phyloP scores from a whole-genome alignment of 176 grass and related monocot species.

The Triticum dicoccoides region DNA sequence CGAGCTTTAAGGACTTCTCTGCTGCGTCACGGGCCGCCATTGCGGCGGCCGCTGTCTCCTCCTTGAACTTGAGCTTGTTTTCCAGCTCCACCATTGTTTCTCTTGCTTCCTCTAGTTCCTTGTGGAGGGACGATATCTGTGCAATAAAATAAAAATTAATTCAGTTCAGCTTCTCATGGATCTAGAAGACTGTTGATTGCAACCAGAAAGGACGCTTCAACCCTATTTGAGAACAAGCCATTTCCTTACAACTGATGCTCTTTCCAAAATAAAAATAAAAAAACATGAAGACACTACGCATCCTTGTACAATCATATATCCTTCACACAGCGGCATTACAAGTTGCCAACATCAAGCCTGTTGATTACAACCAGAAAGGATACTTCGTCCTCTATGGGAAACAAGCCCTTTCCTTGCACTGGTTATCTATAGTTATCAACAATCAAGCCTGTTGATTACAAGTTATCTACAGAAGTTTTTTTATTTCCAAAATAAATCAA shows the following conservation, averaged over 20 bases:
- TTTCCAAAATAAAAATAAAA: background rate
- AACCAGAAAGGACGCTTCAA: background rate
- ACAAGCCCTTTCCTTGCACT: background rate
- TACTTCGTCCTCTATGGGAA: background rate
- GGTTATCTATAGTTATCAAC: too few relatives aligned
- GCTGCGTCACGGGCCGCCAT: conserved; percentile 82
- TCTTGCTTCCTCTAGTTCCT: conserved; percentile 81
- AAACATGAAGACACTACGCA: background rate
- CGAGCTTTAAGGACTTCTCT: conserved; percentile 83
- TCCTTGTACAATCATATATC: background rate
- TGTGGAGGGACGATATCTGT: conserved; percentile 71
- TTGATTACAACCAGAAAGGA: background rate
- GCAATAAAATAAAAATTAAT: background rate
- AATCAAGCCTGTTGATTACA: too few relatives aligned
- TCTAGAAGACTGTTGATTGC: background rate
- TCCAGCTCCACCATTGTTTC: conserved; percentile 71
- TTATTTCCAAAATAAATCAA: background rate
- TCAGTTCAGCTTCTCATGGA: background rate
- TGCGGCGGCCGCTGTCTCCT: conserved; percentile 75
- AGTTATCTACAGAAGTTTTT: background rate
- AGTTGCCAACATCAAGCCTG: background rate
- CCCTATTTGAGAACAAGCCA: background rate
- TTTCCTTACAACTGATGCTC: background rate
- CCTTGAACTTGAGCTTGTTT: conserved; percentile 97
- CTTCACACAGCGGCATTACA: background rate